Conservation (phyloP, 2,329 filamentous ascomycete genomes). For the Scedosporium aurantiacum region DNA sequence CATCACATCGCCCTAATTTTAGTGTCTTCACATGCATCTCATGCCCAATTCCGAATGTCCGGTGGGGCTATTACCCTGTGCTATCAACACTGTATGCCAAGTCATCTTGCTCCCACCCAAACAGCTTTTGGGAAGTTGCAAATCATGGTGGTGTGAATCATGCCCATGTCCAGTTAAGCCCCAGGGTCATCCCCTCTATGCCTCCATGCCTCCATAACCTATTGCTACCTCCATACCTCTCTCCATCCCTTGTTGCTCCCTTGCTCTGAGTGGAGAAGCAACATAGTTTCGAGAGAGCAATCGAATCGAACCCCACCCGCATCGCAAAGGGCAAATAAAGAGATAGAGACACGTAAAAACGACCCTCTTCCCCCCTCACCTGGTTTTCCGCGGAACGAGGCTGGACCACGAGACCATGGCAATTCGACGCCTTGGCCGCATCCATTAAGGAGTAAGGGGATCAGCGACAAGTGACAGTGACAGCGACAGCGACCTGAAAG, state of each 20-base stretch:
- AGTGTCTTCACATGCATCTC: not conserved
- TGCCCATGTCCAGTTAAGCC: not conserved
- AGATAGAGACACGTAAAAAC: not conserved
- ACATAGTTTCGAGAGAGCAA: not conserved
- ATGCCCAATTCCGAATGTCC: not conserved
- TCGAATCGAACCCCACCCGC: not conserved
- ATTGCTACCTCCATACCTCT: too few species aligned
- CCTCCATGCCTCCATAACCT: too few species aligned
- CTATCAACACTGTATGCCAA: not conserved
- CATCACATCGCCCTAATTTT: too few species aligned
- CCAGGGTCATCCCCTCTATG: too few species aligned
- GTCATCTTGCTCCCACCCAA: not conserved
- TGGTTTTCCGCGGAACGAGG: not conserved
- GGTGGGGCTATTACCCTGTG: not conserved
- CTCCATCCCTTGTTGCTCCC: not conserved
- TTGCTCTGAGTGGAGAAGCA: not conserved
- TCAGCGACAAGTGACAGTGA: too few species aligned
- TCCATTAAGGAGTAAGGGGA: not conserved
- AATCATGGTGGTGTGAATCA: not conserved
- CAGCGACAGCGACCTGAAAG: too few species aligned
- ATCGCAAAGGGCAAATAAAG: too few species aligned
- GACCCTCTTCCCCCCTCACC: not conserved
- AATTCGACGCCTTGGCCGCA: not conserved
- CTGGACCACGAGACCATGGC: conserved; percentile 1
- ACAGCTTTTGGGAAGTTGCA: not conserved